Base-by-base conservation (phyloP, 139 green algal species). In the Closterium sp. region DNA sequence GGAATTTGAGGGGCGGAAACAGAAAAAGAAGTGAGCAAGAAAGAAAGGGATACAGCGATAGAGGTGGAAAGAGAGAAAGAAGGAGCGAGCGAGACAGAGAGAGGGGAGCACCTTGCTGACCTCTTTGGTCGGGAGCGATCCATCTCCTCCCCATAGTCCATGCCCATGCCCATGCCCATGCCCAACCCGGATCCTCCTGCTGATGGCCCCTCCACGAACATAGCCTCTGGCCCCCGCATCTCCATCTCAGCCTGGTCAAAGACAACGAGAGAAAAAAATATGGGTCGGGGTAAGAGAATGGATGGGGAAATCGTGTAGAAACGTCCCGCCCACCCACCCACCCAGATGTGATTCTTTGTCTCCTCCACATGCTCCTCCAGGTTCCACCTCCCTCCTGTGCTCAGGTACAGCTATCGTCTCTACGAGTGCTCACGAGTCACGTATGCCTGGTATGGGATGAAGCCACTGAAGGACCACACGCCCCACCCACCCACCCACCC, bases 101-200 rank as follows among this genome's bases (percentile, higher is more conserved):
- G 62, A 79, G 13, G 62, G 62, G 19, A 79, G 62, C 62, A 79
- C 62, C 62, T 79, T 79, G 62, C 62, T 79, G 30, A 92, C 90
- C 90, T 92, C 90, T 92, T 92, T 84, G 90, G 90, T 92, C 90
- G 86, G 9, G 50, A 90, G 6, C 42, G 90, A 90, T 91, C 90
- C 34, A 79, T 79, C 62, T 92, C 90, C 90, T 92, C 90, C 73
- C 90, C 45, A 30, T 92, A 92, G 24, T 92, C 90, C 45, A 92
- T 91, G n/a, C 50, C 50, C 50, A 70, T 70, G 50, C 62, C 62
- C 62, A 79, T 79, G 10, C 62, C 62, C 62, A 79, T 79, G 62
- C 62, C 62, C 62, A 79, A 4, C 17, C 62, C 62, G 1, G 62
- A 79, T 79, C 17, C 62, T 79, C 62, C 62, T 79, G 84, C 70